Evolutionary conservation across 768 basidiomycete genomes (phyloP).

Genomic region (Coprinopsis sp.): DNA sequence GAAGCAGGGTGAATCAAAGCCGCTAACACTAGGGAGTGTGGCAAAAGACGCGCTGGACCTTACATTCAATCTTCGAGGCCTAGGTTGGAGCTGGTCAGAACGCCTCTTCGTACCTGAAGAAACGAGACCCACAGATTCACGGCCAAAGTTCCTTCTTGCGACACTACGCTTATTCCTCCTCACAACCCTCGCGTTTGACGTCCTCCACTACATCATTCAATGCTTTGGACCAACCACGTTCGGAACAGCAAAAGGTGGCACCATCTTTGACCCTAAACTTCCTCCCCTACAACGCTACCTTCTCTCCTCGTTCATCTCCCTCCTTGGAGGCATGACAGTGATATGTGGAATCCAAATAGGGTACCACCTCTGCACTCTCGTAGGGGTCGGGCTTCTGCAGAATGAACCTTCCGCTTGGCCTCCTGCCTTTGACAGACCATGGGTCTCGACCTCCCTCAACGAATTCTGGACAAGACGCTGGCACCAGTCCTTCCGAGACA

Average conservation of each 20-base stretch:
- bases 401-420: slow-evolving; percentile 58
- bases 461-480: slow-evolving; percentile 63
- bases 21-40: slow-evolving; percentile 14
- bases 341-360: slow-evolving; percentile 40
- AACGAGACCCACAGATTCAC: slow-evolving; percentile 35
- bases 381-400: slow-evolving; percentile 41
- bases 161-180: slow-evolving; percentile 29
- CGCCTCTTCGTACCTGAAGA: slow-evolving; percentile 38
- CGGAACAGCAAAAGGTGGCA: slow-evolving; percentile 33
- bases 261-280: slow-evolving; percentile 38
- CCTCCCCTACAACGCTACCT: slow-evolving; percentile 31
- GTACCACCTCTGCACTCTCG: slow-evolving; percentile 38
- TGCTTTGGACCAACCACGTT: slow-evolving; percentile 40
- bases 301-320: slow-evolving; percentile 41
- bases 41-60: slow-evolving; percentile 47
- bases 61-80: slow-evolving; percentile 46
- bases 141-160: slow-evolving; percentile 29
- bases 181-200: slow-evolving; percentile 39
- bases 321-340: slow-evolving; percentile 39
- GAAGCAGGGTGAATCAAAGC: slow-evolving; percentile 10
- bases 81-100: slow-evolving; percentile 58
- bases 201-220: slow-evolving; percentile 42
- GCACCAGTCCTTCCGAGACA: slow-evolving; percentile 64
- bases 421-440: slow-evolving; percentile 56
- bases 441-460: slow-evolving; percentile 50